These are phyloP conservation scores for Acanthamoeba triangularis DNA, from an alignment of 208 protist species.

Conservation along the genomic window DNA sequence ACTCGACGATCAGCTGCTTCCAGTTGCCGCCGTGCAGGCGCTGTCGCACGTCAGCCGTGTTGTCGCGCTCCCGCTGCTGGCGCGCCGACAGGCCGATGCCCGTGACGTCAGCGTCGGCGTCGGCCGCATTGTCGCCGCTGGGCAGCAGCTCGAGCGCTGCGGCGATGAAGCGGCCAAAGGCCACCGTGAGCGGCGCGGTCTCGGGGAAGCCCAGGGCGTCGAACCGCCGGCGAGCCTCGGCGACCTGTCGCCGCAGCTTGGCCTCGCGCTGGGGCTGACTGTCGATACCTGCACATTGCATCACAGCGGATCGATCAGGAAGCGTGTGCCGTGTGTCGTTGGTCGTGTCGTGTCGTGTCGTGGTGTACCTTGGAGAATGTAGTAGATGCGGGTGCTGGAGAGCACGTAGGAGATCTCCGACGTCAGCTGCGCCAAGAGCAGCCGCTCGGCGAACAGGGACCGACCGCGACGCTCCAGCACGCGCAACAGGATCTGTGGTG, in stretches of 20 bases:
- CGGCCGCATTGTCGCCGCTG: background rate
- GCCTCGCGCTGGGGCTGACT: background rate
- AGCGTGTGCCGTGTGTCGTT: too few relatives aligned
- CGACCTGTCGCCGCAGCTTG: background rate
- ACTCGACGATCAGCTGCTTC: background rate
- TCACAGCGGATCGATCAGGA: background rate
- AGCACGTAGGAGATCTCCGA: slow-evolving; percentile 1
- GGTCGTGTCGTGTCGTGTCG: background rate
- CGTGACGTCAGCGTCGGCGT: background rate
- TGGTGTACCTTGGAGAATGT: background rate
- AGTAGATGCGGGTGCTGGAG: slow-evolving; percentile 20
- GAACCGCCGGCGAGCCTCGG: background rate
- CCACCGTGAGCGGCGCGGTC: background rate
- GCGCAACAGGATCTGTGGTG: background rate
- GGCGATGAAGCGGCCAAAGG: background rate
- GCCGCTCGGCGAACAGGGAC: background rate
- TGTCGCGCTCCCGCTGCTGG: background rate
- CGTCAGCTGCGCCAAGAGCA: background rate
- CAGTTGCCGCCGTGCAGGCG: background rate
- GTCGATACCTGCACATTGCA: background rate
- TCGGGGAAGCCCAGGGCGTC: background rate
- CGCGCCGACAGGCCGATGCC: background rate
- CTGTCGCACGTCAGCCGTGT: background rate
- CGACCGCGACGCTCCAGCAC: background rate
- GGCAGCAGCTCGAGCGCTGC: slow-evolving; percentile 3